phyloP scores from a whole-genome alignment of 805 yeast species.

The Saccharomycopsis fibuligera region DNA sequence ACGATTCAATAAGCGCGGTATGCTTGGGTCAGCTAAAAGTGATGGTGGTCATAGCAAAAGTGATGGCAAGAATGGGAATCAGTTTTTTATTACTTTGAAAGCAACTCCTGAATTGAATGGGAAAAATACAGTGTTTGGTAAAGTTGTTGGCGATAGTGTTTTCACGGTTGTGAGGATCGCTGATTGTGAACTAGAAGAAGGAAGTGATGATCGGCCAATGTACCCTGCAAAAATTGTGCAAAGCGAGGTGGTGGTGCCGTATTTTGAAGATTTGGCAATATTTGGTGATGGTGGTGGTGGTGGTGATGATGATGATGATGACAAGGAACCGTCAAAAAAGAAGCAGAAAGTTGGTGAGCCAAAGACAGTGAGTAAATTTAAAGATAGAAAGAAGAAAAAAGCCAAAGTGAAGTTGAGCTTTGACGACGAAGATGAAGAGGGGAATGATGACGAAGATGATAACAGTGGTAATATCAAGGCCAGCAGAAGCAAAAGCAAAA shows the following conservation, averaged over 20 bases:
- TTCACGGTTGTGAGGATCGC: conserved; percentile 46
- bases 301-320: conserved; percentile 4
- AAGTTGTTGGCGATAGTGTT: conserved; percentile 48
- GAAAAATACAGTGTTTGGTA: conserved; percentile 47
- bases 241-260: conserved; percentile 39
- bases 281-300: conserved; percentile 3
- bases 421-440: conserved; percentile 17
- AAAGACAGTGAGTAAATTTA: neutral
- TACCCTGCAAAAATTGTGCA: conserved; percentile 43
- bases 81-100: conserved; percentile 44
- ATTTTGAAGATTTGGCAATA: conserved; percentile 39
- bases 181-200: conserved; percentile 38
- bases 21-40: conserved; percentile 49
- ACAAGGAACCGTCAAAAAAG: conserved; percentile 19
- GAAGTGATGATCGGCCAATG: conserved; percentile 38
- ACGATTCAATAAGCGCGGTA: conserved; percentile 45
- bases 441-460: conserved; percentile 18
- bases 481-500: conserved; percentile 13
- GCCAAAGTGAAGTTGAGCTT: conserved; percentile 17
- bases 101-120: conserved; percentile 40
- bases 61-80: conserved; percentile 30
- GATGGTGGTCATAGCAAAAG: no score
- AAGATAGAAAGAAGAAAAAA: conserved; percentile 4
- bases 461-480: conserved; percentile 3
- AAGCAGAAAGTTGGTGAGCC: no score